These are phyloP conservation scores for Diaporthe caulivora DNA, from an alignment of 2,329 filamentous ascomycete species.

Conservation along the genomic window DNA sequence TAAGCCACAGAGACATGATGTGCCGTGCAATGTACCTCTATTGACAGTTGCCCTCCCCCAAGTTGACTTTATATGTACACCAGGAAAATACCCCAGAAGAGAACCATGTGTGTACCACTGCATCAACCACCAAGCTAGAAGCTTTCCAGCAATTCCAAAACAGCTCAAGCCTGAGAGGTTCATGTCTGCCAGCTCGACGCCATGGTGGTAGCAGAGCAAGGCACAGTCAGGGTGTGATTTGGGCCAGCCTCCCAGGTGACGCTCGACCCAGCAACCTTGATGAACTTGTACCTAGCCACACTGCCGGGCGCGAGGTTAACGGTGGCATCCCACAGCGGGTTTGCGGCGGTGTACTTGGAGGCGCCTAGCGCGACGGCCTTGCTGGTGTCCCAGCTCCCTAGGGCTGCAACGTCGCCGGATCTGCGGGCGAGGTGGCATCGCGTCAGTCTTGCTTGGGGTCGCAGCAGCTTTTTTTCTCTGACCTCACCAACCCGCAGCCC, in stretches of 20 bases:
- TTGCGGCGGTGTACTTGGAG: conserved; percentile 59
- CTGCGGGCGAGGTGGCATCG: conserved; percentile 33
- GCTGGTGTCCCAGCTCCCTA: conserved; percentile 64
- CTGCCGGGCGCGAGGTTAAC: conserved; percentile 60
- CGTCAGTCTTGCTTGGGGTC: background rate
- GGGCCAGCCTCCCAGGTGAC: conserved; percentile 67
- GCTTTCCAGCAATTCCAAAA: too few relatives aligned
- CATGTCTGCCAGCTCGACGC: conserved; percentile 50
- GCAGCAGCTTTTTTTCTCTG: too few relatives aligned
- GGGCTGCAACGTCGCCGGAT: conserved; percentile 43
- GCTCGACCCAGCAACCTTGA: conserved; percentile 58
- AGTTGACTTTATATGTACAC: background rate
- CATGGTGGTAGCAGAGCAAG: conserved; percentile 39
- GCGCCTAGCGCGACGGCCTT: conserved; percentile 61
- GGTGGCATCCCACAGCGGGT: conserved; percentile 64
- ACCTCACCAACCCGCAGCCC: background rate
- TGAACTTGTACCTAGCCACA: conserved; percentile 67
- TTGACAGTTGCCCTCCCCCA: background rate
- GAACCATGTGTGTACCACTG: too few relatives aligned
- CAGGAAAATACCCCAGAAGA: background rate
- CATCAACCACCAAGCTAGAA: background rate
- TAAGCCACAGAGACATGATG: background rate
- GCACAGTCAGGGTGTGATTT: conserved; percentile 48
- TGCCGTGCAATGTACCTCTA: background rate
- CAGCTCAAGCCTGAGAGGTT: background rate